These are phyloP conservation scores for Mortierella sp. DNA, from an alignment of 371 early-diverging fungal species.

Conservation along the genomic window DNA sequence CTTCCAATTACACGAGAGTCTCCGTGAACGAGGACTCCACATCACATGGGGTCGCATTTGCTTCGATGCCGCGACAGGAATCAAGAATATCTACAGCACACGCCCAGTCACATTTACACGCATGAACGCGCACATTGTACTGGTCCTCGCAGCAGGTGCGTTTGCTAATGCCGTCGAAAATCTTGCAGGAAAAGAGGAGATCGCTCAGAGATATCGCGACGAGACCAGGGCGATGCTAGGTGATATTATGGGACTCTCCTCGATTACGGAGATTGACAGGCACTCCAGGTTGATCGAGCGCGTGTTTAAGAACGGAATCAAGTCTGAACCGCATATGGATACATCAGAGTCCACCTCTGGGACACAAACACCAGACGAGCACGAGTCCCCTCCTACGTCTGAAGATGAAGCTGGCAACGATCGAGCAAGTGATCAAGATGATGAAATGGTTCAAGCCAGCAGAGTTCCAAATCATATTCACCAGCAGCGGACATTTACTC, in stretches of 20 bases:
- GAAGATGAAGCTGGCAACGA: slow-evolving; percentile 16
- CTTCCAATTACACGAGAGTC: slow-evolving; percentile 47
- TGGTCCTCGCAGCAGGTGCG: slow-evolving; percentile 46
- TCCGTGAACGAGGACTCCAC: slow-evolving; percentile 32
- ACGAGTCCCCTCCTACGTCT: too few species aligned
- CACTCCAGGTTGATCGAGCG: too few species aligned
- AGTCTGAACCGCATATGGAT: slow-evolving; percentile 13
- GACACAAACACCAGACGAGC: slow-evolving; percentile 27
- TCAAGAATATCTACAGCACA: slow-evolving; percentile 38
- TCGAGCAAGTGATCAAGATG: slow-evolving; percentile 19
- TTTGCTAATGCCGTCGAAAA: slow-evolving; percentile 41
- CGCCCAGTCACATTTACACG: slow-evolving; percentile 44
- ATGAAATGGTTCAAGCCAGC: neutral
- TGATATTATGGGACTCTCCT: slow-evolving; percentile 35
- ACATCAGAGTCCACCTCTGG: slow-evolving; percentile 25
- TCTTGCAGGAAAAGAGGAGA: slow-evolving; percentile 28
- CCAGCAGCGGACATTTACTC: slow-evolving; percentile 5
- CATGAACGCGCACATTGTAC: slow-evolving; percentile 47
- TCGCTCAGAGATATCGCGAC: slow-evolving; percentile 30
- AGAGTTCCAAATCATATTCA: slow-evolving; percentile 10
- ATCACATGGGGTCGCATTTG: slow-evolving; percentile 35
- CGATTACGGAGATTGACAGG: slow-evolving; percentile 30
- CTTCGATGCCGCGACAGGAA: slow-evolving; percentile 41
- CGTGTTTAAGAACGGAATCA: slow-evolving; percentile 13
- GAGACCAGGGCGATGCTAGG: slow-evolving; percentile 35